Evolutionary conservation across 805 yeast genomes (phyloP).

Genomic region (Yarrowia hollandica): DNA sequence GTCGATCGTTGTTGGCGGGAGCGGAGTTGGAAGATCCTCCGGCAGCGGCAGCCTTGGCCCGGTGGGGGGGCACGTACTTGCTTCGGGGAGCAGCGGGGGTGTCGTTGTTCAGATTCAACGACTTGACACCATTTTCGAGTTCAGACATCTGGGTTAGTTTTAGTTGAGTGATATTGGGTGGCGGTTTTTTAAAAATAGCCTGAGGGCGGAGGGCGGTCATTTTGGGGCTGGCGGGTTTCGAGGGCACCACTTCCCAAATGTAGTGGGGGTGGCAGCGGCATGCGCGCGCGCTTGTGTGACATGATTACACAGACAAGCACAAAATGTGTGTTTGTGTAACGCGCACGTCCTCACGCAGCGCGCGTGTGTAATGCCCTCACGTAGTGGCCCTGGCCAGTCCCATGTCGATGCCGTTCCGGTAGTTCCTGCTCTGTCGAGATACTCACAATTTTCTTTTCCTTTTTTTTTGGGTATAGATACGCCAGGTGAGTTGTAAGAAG

Average conservation of each 20-base stretch:
- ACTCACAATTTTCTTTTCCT: constrained; percentile 23
- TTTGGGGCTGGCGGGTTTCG: too few species aligned
- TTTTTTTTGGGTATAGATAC: constrained; percentile 27
- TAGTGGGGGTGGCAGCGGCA: background rate
- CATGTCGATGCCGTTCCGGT: too few species aligned
- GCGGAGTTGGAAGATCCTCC: background rate
- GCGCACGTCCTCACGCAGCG: too few species aligned
- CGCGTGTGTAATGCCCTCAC: too few species aligned
- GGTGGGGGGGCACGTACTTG: constrained; percentile 30
- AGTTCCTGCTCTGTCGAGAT: background rate
- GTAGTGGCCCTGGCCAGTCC: too few species aligned
- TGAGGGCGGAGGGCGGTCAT: too few species aligned
- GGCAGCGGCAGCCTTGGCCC: constrained; percentile 28
- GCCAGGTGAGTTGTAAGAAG: constrained; percentile 29
- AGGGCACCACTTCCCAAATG: background rate
- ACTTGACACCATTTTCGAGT: constrained; percentile 27
- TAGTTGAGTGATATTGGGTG: constrained; percentile 4
- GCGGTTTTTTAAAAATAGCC: too few species aligned
- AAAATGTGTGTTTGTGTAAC: background rate
- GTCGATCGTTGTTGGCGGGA: constrained; percentile 9
- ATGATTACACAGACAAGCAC: background rate
- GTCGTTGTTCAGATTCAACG: constrained; percentile 30
- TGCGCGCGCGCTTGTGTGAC: background rate
- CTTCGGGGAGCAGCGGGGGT: constrained; percentile 23
- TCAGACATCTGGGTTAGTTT: constrained; percentile 28